phyloP scores from a whole-genome alignment of 331 rosid species.

The Cydonia oblonga region DNA sequence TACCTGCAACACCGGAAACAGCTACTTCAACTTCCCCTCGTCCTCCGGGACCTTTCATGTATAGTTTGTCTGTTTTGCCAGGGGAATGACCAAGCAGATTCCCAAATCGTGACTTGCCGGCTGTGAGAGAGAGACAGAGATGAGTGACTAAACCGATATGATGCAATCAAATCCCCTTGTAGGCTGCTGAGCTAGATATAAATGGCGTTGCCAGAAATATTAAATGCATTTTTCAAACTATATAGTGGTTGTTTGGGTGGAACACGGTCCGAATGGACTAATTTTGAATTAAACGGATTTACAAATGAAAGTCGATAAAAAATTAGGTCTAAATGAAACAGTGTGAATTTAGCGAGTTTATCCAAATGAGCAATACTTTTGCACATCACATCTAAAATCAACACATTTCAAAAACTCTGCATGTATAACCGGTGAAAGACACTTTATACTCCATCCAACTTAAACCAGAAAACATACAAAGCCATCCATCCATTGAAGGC shows the following conservation, averaged over 20 bases:
- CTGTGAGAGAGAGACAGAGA: constrained; percentile 23
- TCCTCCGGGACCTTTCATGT: constrained; percentile 99
- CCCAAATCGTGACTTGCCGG: constrained; percentile 82
- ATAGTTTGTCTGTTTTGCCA: constrained; percentile 78
- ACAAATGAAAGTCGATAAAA: neutral
- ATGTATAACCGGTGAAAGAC: neutral
- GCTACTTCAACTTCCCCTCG: constrained; percentile 99
- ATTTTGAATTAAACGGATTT: neutral
- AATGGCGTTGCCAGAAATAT: neutral
- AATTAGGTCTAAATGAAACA: neutral
- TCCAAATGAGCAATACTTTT: neutral
- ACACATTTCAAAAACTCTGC: neutral
- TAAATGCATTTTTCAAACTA: neutral
- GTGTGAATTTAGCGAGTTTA: neutral
- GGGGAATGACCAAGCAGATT: constrained; percentile 63
- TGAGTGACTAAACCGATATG: neutral
- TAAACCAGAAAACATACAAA: neutral
- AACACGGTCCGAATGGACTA: neutral
- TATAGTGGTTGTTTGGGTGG: neutral
- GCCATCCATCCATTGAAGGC: neutral
- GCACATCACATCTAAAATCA: neutral
- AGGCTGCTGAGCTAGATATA: neutral
- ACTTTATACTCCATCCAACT: neutral
- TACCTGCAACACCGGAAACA: constrained; percentile 90
- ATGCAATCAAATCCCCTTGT: neutral